Base-by-base conservation (phyloP, 768 basidiomycete genomes). In the Serendipita sp. region DNA sequence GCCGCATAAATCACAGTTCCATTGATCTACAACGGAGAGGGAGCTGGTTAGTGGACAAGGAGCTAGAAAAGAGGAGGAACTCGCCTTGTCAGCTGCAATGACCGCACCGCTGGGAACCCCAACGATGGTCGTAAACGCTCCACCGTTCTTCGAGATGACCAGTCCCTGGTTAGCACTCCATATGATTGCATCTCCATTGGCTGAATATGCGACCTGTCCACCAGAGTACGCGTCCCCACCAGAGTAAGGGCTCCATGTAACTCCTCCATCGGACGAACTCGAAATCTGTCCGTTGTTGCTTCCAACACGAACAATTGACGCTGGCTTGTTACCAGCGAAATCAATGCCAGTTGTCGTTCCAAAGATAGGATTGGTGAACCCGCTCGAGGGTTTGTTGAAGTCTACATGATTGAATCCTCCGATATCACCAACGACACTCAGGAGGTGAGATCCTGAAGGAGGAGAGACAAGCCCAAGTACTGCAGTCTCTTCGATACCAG, bases 401-500 rank as follows among this genome's bases (percentile, higher is more conserved):
- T 75, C 75, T 24, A 67, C 73, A 66, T 83, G 82, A 1, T 75
- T 76, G 68, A 82, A 83, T 1, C 82, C 80, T 80, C 76, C 77
- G 45, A 80, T 72, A 68, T 85, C 83, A 41, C 78, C 78, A 32
- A 84, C 77, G 28, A 79, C 80, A 5, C 83, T 84, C 5, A 85
- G 72, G 37, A 86, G 76, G 56, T 60, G 56, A 28, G 73, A 79
- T 2, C 84, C 84, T n/a, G 74, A 75, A 0, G 83, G 83, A 3
- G 83, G 84, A 3, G 84, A 84, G 65, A 86, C 80, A 62, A 86
- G 69, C 18, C 76, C 79, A 65, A 77, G 77, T 2, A 86, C 77
- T 11, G 84, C 76, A 0, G 80, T 83, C 70, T 86, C 83, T 73
- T 86, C 85, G 15, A 86, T 76, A 3, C 85, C 85, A 68, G 83